Conservation (phyloP, 805 yeast species). For the Starmerella powellii region DNA sequence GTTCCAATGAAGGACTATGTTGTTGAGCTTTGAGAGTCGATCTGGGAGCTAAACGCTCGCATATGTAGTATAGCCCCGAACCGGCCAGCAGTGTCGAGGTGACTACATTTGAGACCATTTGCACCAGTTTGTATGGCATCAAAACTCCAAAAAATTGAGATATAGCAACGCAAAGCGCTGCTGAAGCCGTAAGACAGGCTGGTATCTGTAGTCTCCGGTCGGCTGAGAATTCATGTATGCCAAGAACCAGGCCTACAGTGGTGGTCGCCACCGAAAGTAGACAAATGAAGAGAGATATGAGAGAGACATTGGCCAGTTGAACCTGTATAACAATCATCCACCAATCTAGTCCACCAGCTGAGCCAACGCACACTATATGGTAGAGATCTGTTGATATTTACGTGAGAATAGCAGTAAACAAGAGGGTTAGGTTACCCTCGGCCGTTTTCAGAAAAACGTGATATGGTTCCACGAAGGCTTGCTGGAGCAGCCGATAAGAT, state of each 20-base stretch:
- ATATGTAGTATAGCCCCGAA: constrained; percentile 18
- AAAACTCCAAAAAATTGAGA: constrained; percentile 5
- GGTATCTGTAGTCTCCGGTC: constrained; percentile 9
- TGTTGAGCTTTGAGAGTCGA: neutral
- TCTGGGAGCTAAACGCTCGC: neutral
- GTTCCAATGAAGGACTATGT: constrained; percentile 4
- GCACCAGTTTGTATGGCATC: constrained; percentile 10
- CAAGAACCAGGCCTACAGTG: constrained; percentile 14
- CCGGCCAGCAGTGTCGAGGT: constrained; percentile 1
- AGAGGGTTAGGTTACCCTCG: constrained; percentile 8
- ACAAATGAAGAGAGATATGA: constrained; percentile 17
- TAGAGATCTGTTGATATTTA: neutral
- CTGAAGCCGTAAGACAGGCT: constrained; percentile 11
- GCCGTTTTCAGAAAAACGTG: no score
- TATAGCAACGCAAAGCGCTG: constrained; percentile 1
- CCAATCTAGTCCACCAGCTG: neutral
- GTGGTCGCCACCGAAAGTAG: constrained; percentile 7
- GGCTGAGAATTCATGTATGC: constrained; percentile 7
- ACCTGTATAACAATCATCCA: constrained; percentile 22
- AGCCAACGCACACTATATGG: neutral
- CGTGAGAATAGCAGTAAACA: constrained; percentile 1
- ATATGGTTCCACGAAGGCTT: no score
- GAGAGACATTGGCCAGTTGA: constrained; percentile 23
- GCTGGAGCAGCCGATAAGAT: no score
- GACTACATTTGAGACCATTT: neutral